A percentile compares a stretch with the other conserved stretches of the same genome.
Conservation (phyloP, 805 yeast genomes). For the Metschnikowia cubensis region DNA sequence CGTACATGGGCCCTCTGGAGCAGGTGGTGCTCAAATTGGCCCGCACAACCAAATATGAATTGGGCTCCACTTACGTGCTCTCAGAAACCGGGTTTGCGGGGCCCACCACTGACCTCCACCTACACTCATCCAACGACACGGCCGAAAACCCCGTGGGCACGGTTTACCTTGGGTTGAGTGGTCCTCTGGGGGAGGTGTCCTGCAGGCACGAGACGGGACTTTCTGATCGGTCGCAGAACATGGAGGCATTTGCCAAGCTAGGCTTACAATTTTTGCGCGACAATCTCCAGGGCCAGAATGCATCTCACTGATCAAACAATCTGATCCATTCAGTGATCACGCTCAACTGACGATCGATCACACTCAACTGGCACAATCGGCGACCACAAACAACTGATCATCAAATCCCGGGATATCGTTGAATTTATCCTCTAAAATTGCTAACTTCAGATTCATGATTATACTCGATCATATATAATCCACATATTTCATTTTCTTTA, state of each 20-base stretch:
- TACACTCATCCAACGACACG: slow-evolving; percentile 21
- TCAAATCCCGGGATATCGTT: no score
- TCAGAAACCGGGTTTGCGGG: slow-evolving; percentile 91
- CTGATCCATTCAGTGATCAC: no score
- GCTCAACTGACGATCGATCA: no score
- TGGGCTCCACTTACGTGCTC: slow-evolving; percentile 77
- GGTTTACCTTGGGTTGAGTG: slow-evolving; percentile 67
- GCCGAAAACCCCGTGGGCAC: slow-evolving; percentile 50
- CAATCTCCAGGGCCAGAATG: slow-evolving; percentile 17
- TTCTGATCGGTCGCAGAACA: slow-evolving; percentile 57
- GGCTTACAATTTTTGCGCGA: slow-evolving; percentile 62
- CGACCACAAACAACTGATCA: no score
- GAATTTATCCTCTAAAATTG: no score
- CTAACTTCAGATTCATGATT: no score
- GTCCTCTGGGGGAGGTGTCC: slow-evolving; percentile 57
- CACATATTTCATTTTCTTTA: no score
- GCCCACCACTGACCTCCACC: slow-evolving; percentile 48
- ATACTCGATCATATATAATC: no score
- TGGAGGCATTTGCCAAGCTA: slow-evolving; percentile 67
- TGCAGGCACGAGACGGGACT: slow-evolving; percentile 42
- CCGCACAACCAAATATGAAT: slow-evolving; percentile 70
- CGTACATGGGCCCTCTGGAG: slow-evolving; percentile 80
- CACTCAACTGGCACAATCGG: no score
- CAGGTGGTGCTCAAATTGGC: slow-evolving; percentile 73
- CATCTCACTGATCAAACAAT: no score